A percentile compares a stretch with the other conserved stretches of the same genome.
Evolutionary conservation across 2,329 filamentous ascomycete species (phyloP).

Genomic region (Metarhizium humberi): DNA sequence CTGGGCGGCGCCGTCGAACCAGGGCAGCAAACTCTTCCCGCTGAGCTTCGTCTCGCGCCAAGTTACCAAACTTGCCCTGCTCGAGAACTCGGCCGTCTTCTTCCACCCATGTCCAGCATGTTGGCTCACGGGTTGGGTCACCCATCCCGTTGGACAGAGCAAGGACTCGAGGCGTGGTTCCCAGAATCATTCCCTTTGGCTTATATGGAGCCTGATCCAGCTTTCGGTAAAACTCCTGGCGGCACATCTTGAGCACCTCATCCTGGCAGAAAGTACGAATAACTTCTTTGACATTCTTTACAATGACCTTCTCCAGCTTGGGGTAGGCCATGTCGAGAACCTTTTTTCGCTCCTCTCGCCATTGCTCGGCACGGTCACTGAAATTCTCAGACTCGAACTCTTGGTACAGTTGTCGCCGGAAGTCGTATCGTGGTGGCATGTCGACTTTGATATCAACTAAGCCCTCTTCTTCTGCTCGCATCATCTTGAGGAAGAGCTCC

Average conservation of each 20-base stretch:
- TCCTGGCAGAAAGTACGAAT: slow-evolving; percentile 92
- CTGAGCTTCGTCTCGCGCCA: slow-evolving; percentile 60
- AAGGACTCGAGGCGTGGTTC: slow-evolving; percentile 79
- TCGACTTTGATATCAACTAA: slow-evolving; percentile 76
- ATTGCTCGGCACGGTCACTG: slow-evolving; percentile 87
- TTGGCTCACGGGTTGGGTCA: slow-evolving; percentile 62
- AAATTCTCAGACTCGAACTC: slow-evolving; percentile 93
- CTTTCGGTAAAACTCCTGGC: slow-evolving; percentile 80
- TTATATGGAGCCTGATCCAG: slow-evolving; percentile 96
- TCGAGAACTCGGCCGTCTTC: slow-evolving; percentile 86
- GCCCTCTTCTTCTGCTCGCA: slow-evolving; percentile 91
- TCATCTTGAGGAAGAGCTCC: slow-evolving; percentile 91
- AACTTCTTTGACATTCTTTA: slow-evolving; percentile 89
- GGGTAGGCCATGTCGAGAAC: slow-evolving; percentile 72
- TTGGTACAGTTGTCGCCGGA: slow-evolving; percentile 66
- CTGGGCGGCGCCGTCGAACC: slow-evolving; percentile 70
- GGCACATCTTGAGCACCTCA: slow-evolving; percentile 76
- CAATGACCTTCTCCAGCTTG: slow-evolving; percentile 75
- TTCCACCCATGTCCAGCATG: slow-evolving; percentile 88
- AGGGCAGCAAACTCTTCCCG: slow-evolving; percentile 67
- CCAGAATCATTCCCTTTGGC: slow-evolving; percentile 82
- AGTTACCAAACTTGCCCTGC: slow-evolving; percentile 76
- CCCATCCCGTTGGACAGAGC: slow-evolving; percentile 80
- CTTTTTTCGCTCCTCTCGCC: slow-evolving; percentile 82
- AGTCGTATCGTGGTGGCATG: slow-evolving; percentile 66